These are phyloP conservation scores for Phytophthora sansomeana DNA, from an alignment of 352 stramenopile genomes.

Conservation along the genomic window DNA sequence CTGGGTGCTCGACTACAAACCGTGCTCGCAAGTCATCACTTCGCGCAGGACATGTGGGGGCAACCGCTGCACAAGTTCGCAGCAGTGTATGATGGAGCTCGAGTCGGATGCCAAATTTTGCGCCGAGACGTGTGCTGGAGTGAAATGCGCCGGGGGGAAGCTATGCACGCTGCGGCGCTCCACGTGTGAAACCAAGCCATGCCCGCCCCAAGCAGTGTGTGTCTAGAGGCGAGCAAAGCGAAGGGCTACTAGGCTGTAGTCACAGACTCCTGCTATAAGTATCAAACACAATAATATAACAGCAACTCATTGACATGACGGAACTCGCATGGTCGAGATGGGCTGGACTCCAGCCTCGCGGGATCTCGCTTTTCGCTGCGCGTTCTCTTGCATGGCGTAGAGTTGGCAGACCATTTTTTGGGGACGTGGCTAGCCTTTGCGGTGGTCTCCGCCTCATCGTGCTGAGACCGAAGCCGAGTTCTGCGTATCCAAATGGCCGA, in stretches of 20 bases:
- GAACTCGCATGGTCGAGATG: too few species aligned
- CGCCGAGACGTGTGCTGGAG: conserved; percentile 11
- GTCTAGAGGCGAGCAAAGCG: background rate
- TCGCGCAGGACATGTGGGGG: conserved; percentile 13
- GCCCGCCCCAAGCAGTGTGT: conserved; percentile 13
- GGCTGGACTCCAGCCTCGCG: background rate
- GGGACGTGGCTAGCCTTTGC: conserved; percentile 9
- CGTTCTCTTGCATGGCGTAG: conserved; percentile 11
- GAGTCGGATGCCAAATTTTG: conserved; percentile 18
- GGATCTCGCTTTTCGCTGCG: conserved; percentile 2
- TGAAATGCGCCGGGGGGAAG: conserved; percentile 9
- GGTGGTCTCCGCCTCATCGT: conserved; percentile 11
- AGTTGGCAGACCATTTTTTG: conserved; percentile 19
- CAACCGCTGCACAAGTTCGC: conserved; percentile 16
- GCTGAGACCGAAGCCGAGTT: conserved; percentile 11
- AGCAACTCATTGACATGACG: too few species aligned
- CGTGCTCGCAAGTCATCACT: conserved; percentile 19
- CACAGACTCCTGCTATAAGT: background rate
- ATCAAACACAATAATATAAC: background rate
- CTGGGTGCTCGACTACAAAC: conserved; percentile 36
- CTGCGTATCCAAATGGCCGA: conserved; percentile 25
- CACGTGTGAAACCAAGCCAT: conserved; percentile 14
- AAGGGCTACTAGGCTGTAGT: background rate
- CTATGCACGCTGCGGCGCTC: conserved; percentile 18
- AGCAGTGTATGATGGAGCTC: conserved; percentile 13